Evolutionary conservation across 805 yeast species (phyloP), one percentile per base, ranked within the genome.

Genomic region (Pichia californica): DNA sequence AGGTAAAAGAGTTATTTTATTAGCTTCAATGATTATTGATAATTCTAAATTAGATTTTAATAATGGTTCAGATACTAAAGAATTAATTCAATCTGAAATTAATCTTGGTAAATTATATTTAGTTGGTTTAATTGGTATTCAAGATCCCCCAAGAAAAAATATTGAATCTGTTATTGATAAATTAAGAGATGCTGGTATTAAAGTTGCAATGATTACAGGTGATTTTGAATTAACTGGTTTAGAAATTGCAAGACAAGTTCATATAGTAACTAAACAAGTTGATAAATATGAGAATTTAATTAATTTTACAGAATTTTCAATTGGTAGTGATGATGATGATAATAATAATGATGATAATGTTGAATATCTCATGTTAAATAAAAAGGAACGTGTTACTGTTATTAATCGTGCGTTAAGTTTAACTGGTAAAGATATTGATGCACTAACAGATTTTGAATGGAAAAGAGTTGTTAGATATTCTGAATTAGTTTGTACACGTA

Each of bases 91-190:
- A 31, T 10, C 4, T 11, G 35, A 31, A 31, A 31, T 31, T 9
- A 10, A 4, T 11, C 39, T 38, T 23, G 43, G 44, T 8, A 56
- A 47, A 11, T 47, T 67, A 36, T 54, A 58, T 0, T 58, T 70
- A 11, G 52, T 57, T 27, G 76, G 74, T 20, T 44, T 70, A 42
- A 53, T 68, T 18, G 74, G 71, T 13, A 67, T 70, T 29, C 62
- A 63, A 35, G 76, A 70, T 53, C 75, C 74, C 5, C 70, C 71
- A 40, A 61, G 69, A 46, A 61, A 61, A 38, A 63, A 57, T 21
- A 60, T 68, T 29, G 58, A 51, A 28, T 55, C 55, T 14, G 69
- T 68, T 15, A 52, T 70, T 26, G 33, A 44, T 7, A 57, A 53
- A 7, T 57, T 69, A 29, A 61, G 63, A 43, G 53, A 45, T 18